Percentiles rank a stretch among this genome's conserved stretches.
Conservation (phyloP, 768 basidiomycete species). For the Lentinus tigrinus region DNA sequence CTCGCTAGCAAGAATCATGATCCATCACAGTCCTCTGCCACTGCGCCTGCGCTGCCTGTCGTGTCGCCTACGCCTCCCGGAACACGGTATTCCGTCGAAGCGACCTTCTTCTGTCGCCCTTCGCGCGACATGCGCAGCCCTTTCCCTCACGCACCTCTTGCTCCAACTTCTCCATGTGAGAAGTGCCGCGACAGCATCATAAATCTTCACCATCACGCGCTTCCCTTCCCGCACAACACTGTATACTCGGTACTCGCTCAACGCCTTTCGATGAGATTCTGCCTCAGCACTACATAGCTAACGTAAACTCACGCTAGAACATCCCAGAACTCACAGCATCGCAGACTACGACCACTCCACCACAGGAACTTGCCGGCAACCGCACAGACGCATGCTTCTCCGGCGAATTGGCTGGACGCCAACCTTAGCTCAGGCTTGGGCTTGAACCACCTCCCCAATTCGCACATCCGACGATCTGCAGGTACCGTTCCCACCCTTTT, state of each 20-base stretch:
- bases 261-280: too few relatives aligned
- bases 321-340: background rate
- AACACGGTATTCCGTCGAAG: background rate
- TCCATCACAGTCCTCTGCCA: too few relatives aligned
- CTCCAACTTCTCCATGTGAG: background rate
- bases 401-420: constrained; percentile 6
- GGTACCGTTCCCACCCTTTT: constrained; percentile 17
- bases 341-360: background rate
- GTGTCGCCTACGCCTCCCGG: background rate
- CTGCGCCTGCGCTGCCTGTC: background rate
- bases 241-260: too few relatives aligned
- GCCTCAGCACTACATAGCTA: too few relatives aligned
- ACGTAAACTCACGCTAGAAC: too few relatives aligned
- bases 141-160: background rate
- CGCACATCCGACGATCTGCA: constrained; percentile 15
- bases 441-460: background rate
- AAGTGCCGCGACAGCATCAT: too few relatives aligned
- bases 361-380: background rate
- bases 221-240: background rate
- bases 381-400: background rate
- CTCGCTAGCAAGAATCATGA: too few relatives aligned
- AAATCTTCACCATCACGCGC: background rate
- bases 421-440: background rate
- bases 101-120: background rate
- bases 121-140: background rate